Evolutionary conservation across 257 asterid species (phyloP), one percentile per base, ranked within the genome.

Genomic region (Lycium ferocissimum): DNA sequence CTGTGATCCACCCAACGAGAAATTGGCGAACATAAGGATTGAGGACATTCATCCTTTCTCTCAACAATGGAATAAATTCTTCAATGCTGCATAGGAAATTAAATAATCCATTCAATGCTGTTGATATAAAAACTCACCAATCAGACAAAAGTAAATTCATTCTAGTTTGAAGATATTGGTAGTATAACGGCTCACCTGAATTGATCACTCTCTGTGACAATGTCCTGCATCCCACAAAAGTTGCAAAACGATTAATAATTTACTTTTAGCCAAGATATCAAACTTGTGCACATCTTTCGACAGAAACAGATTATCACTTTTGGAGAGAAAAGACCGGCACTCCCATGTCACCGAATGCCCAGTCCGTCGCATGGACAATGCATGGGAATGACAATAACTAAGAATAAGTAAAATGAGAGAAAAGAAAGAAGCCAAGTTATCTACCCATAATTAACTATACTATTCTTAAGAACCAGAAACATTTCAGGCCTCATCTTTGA

Each of bases 1-100:
- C 99, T 75, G 99, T 97, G 89, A 97, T 97, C 99, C 99, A 97
- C 78, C 99, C 99, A 12, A 97, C 99, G 92, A 97, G 90, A 90
- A 97, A 97, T 87, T 95, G 99, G 87, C 99, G 98, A 83, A 97
- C 98, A 89, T 92, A 94, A 83, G 99, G 99, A 84, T 94, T 94
- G 85, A 97, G 94, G 87, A 97, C 97, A 89, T 97, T 97, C 99
- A 97, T 95, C 51, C 99, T 91, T 84, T 95, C 99, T 87, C 99
- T 93, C 92, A 97, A 87, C 92, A 97, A 84, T 33, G 99, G 98
- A 85, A 97, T 97, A 90, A 97, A 97, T 91, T 97, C 99, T 92
- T 95, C 99, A 89, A 97, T 97, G 89, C 99, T 97, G 95, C 69
- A 59, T 80, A 47, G 53, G 56, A 71, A 82, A 83, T 35, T 43